A percentile compares a stretch with the other conserved stretches of the same genome.
Evolutionary conservation across 2,329 filamentous ascomycete genomes (phyloP).

Genomic region (Zalaria sp.): DNA sequence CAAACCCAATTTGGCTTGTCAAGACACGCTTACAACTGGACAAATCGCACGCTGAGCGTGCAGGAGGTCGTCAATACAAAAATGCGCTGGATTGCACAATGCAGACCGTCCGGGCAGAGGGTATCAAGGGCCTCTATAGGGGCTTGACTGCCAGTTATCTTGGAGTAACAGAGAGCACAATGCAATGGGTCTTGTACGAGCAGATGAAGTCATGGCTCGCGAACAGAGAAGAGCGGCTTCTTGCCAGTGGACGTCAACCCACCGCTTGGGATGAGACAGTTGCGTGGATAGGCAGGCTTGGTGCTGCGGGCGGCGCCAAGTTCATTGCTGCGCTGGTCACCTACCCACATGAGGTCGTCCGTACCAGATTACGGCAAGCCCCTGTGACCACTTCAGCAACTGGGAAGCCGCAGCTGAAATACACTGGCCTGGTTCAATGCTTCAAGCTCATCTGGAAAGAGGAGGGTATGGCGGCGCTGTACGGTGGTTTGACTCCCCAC

Average conservation of each 20-base stretch:
- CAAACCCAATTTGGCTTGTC: constrained; percentile 92
- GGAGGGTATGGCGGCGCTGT: constrained; percentile 73
- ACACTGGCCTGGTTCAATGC: constrained; percentile 77
- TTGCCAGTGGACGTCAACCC: constrained; percentile 45
- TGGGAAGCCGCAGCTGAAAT: constrained; percentile 59
- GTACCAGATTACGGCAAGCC: constrained; percentile 73
- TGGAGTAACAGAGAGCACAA: constrained; percentile 74
- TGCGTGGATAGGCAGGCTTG: constrained; percentile 64
- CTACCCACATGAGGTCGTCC: constrained; percentile 84
- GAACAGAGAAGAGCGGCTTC: constrained; percentile 42
- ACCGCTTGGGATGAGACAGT: constrained; percentile 61
- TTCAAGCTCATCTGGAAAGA: constrained; percentile 80
- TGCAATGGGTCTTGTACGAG: constrained; percentile 93
- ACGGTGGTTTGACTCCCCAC: constrained; percentile 84
- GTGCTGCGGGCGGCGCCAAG: constrained; percentile 72
- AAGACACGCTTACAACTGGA: constrained; percentile 90
- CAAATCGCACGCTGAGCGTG: constrained; percentile 58
- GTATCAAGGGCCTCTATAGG: constrained; percentile 70
- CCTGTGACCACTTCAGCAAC: constrained; percentile 37
- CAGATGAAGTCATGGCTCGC: constrained; percentile 69
- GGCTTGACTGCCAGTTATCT: constrained; percentile 86
- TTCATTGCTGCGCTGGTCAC: constrained; percentile 70
- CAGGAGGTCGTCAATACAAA: constrained; percentile 54
- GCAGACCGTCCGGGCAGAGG: constrained; percentile 70
- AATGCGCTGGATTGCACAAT: constrained; percentile 80